These are phyloP conservation scores for Stagonosporopsis cucurbitacearum DNA, from an alignment of 2,329 filamentous ascomycete species.

Conservation along the genomic window DNA sequence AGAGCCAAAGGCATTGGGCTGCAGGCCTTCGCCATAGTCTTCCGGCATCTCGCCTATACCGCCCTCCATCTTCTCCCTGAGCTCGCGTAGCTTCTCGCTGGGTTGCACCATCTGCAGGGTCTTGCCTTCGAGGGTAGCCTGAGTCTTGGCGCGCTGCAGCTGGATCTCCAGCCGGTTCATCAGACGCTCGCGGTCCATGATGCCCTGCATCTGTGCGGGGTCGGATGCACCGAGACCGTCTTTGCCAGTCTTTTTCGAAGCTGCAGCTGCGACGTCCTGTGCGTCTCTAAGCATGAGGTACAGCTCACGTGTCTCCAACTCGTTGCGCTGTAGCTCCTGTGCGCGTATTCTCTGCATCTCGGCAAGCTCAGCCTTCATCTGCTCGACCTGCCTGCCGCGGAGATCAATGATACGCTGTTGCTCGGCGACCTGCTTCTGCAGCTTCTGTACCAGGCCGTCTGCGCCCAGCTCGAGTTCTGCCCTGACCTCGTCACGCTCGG, in stretches of 20 bases:
- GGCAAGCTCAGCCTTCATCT: conserved; percentile 86
- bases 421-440: conserved; percentile 93
- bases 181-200: conserved; percentile 87
- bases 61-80: conserved; percentile 94
- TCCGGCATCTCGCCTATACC: conserved; percentile 54
- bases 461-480: conserved; percentile 88
- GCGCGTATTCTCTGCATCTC: conserved; percentile 84
- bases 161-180: conserved; percentile 96
- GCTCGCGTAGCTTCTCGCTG: conserved; percentile 87
- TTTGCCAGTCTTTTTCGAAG: conserved; percentile 67
- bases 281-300: conserved; percentile 98
- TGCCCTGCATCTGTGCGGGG: conserved; percentile 83
- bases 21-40: conserved; percentile 59
- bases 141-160: conserved; percentile 94
- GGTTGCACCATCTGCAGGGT: conserved; percentile 79
- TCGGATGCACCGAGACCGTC: conserved; percentile 67
- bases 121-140: conserved; percentile 94
- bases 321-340: conserved; percentile 91
- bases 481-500: conserved; percentile 94
- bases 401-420: conserved; percentile 90
- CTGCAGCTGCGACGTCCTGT: conserved; percentile 91
- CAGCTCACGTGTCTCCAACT: conserved; percentile 92
- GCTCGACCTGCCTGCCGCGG: conserved; percentile 83
- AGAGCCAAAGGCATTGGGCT: conserved; percentile 70
- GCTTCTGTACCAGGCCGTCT: conserved; percentile 88